A percentile compares a stretch with the other conserved stretches of the same genome.
Evolutionary conservation across 78 protist species (phyloP).

Genomic region (Dictyostelium capitatum): DNA sequence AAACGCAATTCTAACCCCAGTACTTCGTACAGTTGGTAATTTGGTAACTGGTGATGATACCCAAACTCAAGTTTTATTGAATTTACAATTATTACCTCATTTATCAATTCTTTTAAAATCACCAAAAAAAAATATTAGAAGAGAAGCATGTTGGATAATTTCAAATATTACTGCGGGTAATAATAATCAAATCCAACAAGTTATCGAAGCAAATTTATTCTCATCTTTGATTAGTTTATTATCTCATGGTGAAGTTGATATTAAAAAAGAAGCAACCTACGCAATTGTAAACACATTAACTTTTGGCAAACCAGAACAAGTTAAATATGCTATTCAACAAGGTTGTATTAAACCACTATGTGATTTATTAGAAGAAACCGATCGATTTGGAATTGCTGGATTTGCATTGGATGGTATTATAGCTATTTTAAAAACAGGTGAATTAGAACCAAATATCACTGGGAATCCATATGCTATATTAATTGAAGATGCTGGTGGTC

Average conservation of each 20-base stretch:
- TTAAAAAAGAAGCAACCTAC: conserved; percentile 98
- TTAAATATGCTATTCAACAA: conserved; percentile 57
- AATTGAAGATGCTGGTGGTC: no score
- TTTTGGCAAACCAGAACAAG: conserved; percentile 90
- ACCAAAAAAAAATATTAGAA: conserved; percentile 74
- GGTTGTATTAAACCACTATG: conserved; percentile 91
- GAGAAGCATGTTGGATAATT: conserved; percentile 98
- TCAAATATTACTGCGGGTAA: conserved; percentile 98
- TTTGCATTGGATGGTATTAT: no score
- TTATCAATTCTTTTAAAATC: conserved; percentile 25
- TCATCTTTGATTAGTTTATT: conserved; percentile 86
- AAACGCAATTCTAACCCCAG: conserved; percentile 93
- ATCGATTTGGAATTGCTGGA: no score
- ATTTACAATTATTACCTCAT: conserved; percentile 69
- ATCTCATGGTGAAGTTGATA: conserved; percentile 77
- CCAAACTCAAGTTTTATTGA: conserved; percentile 95
- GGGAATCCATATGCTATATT: no score
- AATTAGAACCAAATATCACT: no score
- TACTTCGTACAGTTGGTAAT: conserved; percentile 97
- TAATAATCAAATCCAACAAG: conserved; percentile 77
- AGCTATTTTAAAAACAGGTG: no score
- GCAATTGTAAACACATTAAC: conserved; percentile 95
- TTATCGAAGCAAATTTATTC: conserved; percentile 32
- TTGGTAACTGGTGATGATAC: conserved; percentile 97
- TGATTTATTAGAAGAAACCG: conserved; percentile 80